These are phyloP conservation scores for Penicillium oxalicum DNA, from an alignment of 2,329 filamentous ascomycete species.

Conservation along the genomic window DNA sequence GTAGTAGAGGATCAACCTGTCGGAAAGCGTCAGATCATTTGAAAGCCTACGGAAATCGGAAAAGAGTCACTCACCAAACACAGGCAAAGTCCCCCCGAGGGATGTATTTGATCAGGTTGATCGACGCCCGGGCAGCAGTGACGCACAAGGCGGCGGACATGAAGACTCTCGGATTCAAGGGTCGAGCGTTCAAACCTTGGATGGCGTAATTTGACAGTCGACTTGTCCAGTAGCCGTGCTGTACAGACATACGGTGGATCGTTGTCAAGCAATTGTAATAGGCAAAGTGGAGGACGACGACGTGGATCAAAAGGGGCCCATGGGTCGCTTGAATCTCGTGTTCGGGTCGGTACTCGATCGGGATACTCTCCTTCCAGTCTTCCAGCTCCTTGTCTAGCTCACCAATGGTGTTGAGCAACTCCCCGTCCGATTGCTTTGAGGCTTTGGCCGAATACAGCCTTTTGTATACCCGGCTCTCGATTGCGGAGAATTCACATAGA, in stretches of 20 bases:
- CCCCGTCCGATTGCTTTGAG: constrained; percentile 83
- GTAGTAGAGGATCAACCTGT: constrained; percentile 85
- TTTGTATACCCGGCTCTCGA: constrained; percentile 92
- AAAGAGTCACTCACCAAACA: constrained; percentile 65
- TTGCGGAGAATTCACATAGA: constrained; percentile 85
- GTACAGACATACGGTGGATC: constrained; percentile 96
- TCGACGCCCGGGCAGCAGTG: constrained; percentile 84
- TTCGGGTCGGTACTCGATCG: constrained; percentile 92
- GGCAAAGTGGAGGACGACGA: constrained; percentile 89
- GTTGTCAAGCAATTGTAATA: constrained; percentile 98
- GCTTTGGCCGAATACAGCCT: constrained; percentile 88
- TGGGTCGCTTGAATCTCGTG: constrained; percentile 91
- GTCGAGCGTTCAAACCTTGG: constrained; percentile 82
- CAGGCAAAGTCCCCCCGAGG: constrained; percentile 91
- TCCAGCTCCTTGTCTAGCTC: constrained; percentile 87
- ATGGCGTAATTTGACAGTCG: constrained; percentile 91
- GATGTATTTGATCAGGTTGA: constrained; percentile 90
- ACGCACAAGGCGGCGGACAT: constrained; percentile 90
- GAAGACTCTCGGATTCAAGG: constrained; percentile 89
- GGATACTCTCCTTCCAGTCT: constrained; percentile 93
- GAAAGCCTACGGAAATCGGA: neutral
- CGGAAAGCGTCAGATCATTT: neutral
- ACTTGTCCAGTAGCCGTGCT: constrained; percentile 97
- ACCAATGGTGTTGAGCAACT: constrained; percentile 89
- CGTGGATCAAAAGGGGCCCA: constrained; percentile 86